Base-by-base conservation (phyloP, 495 filamentous ascomycete genomes). In the Aspergillus ellipticus region DNA sequence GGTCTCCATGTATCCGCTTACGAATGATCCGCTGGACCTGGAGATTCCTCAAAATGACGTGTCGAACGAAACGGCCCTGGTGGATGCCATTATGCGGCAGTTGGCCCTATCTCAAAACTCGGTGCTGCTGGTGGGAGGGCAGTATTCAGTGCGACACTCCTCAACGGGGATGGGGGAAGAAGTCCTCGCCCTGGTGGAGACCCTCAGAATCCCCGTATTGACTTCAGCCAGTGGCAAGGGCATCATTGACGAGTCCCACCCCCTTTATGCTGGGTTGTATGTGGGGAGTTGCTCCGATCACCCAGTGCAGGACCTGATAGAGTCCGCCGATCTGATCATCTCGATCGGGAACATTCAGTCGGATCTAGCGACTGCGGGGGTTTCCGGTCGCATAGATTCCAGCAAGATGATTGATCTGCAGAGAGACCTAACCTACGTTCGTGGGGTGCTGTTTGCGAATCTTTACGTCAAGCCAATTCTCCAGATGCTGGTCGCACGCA, bases 141-240 rank as follows among this genome's bases (percentile, higher is more conserved):
- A n/a, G n/a, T n/a, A n/a, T n/a, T n/a, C n/a, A n/a, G n/a, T n/a
- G n/a, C n/a, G n/a, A n/a, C n/a, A n/a, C n/a, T n/a, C n/a, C n/a
- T n/a, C n/a, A n/a, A n/a, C n/a, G n/a, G n/a, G n/a, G n/a, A n/a
- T n/a, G n/a, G n/a, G n/a, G n/a, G n/a, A n/a, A n/a, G n/a, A n/a
- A n/a, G n/a, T n/a, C n/a, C n/a, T n/a, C n/a, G n/a, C n/a, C n/a
- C n/a, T n/a, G n/a, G n/a, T n/a, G n/a, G n/a, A n/a, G n/a, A n/a
- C n/a, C n/a, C n/a, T n/a, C n/a, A n/a, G n/a, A n/a, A n/a, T n/a
- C 24, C 24, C 7, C 24, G 24, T 28, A 28, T 7, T 7, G 52
- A 54, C 0, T 70, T 70, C 28, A n/a, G n/a, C n/a, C n/a, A n/a
- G n/a, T n/a, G 68, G 69, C 0, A 71, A 71, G 51, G 60, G 69